Base-by-base conservation (phyloP, 2,329 filamentous ascomycete genomes). In the Arthroderma sp. region DNA sequence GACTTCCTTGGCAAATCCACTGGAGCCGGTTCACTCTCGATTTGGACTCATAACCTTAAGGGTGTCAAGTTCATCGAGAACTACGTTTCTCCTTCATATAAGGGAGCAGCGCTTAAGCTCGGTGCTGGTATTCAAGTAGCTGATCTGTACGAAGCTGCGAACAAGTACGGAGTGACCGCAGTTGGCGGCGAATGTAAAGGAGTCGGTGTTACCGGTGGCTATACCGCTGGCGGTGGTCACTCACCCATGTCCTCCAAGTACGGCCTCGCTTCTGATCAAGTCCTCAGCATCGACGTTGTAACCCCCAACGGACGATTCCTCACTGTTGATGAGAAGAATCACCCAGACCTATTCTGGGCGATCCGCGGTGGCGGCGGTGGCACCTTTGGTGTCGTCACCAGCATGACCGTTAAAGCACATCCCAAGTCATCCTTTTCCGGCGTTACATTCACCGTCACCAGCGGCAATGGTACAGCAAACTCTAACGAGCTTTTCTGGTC, bases 331-430 rank as follows among this genome's bases (percentile, higher is more conserved):
- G 64, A 61, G 0, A 54, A 51, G 0, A 47, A 69, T 30, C 73
- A 80, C 50, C 46, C 62, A 0, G 77, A 81, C 40, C 62, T 82
- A 1, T 81, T 75, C 61, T 83, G 77, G 77, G 78, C 78, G 1
- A 57, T 80, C 1, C 64, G 65, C 36, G 77, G 77, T 4, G 76
- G 77, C 0, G 77, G 78, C 1, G 72, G 69, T 9, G 66, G 39
- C 27, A 41, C 68, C 33, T 81, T 72, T 49, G 77, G 65, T 3
- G 64, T 79, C 2, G 73, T 80, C 1, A 56, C 68, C 8, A 74
- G 72, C 1, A 64, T 79, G 57, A 78, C 73, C 0, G 61, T 70
- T 38, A 73, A 71, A 47, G 65, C 69, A 1, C 64, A 75, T 53
- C 61, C 62, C 2, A 63, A 71, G 45, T 54, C 57, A 4, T 4